These are phyloP conservation scores for Solanum megistacrolobum DNA, from an alignment of 257 asterid genomes.

Conservation along the genomic window DNA sequence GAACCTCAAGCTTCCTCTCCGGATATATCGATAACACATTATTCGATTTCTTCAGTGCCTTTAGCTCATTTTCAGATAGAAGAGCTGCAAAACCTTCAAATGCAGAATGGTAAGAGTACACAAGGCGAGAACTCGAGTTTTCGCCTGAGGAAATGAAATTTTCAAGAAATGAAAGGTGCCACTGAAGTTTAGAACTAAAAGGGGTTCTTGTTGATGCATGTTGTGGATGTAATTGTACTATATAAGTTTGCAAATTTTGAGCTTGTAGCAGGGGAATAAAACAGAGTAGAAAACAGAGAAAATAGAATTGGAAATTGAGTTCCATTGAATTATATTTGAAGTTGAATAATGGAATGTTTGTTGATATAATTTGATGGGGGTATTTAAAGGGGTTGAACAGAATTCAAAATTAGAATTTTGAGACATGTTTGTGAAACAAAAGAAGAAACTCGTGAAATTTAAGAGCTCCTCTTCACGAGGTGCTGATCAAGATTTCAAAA, in stretches of 20 bases:
- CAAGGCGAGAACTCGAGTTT: slow-evolving; percentile 49
- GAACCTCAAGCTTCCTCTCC: slow-evolving; percentile 48
- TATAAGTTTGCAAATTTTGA: slow-evolving; percentile 49
- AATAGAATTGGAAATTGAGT: slow-evolving; percentile 9
- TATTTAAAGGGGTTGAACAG: slow-evolving; percentile 51
- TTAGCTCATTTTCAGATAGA: slow-evolving; percentile 38
- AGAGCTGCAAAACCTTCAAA: slow-evolving; percentile 87
- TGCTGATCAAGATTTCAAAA: neutral
- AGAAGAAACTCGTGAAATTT: slow-evolving; percentile 66
- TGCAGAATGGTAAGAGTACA: slow-evolving; percentile 69
- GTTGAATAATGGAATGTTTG: slow-evolving; percentile 19
- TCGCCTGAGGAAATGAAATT: slow-evolving; percentile 22
- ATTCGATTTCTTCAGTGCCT: slow-evolving; percentile 18
- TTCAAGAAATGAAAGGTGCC: slow-evolving; percentile 85
- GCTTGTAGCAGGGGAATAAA: slow-evolving; percentile 22
- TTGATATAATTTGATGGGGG: slow-evolving; percentile 17
- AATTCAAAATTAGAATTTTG: slow-evolving; percentile 5
- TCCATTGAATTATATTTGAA: slow-evolving; percentile 24
- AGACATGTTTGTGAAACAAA: slow-evolving; percentile 19
- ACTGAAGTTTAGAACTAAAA: slow-evolving; percentile 41
- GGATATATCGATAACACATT: slow-evolving; percentile 61
- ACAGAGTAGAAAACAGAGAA: slow-evolving; percentile 17
- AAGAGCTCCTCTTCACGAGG: slow-evolving; percentile 45
- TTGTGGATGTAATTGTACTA: slow-evolving; percentile 73
- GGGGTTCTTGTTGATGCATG: slow-evolving; percentile 23